Base-by-base conservation (phyloP, 768 basidiomycete species). In the Russula sp. region DNA sequence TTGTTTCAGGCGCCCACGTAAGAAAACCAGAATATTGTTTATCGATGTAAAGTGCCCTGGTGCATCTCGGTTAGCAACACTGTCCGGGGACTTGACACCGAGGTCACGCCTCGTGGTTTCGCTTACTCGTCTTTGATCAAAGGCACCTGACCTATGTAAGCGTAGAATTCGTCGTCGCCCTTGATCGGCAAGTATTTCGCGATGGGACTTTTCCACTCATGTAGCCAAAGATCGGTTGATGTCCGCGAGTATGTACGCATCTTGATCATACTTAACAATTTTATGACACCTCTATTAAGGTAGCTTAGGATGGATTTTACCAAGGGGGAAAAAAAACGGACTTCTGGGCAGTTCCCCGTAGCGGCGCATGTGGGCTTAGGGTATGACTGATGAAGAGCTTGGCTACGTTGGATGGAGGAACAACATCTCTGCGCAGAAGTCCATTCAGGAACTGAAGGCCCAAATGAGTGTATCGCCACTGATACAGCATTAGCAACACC, bases 391-490 rank as follows among this genome's bases (percentile, higher is more conserved):
- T 75, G 71, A 92, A 83, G 70, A 90, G 85, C 63, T 72, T 77
- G 1, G 83, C 81, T 5, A 86, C 71, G 4, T 79, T 79, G 14
- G 84, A 75, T 2, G 81, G 71, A 18, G 82, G 77, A 10, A 78
- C 73, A 34, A 73, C 71, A 67, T 93, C 88, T 69, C 88, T 77
- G 67, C 86, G 80, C 57, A 90, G 75, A 35, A 90, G 76, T 42
- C 80, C 77, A 35, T 74, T 75, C 48, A 91, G 70, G 69, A 88
- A 86, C 38, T 79, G 80, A 35, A 78, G 72, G 8, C 89, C 86
- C 67, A 84, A 84, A 76, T 90, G 85, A 0, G 85, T 77, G 71
- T 92, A 92, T 74, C 89, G 79, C 90, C 90, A 92, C 90, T 92
- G 66, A 32, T 60, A 34, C 64, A 59, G 38, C 52, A 47, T 47